Evolutionary conservation across 2,329 filamentous ascomycete genomes (phyloP), one percentile per base, ranked within the genome.

Genomic region (Cadophora malorum): DNA sequence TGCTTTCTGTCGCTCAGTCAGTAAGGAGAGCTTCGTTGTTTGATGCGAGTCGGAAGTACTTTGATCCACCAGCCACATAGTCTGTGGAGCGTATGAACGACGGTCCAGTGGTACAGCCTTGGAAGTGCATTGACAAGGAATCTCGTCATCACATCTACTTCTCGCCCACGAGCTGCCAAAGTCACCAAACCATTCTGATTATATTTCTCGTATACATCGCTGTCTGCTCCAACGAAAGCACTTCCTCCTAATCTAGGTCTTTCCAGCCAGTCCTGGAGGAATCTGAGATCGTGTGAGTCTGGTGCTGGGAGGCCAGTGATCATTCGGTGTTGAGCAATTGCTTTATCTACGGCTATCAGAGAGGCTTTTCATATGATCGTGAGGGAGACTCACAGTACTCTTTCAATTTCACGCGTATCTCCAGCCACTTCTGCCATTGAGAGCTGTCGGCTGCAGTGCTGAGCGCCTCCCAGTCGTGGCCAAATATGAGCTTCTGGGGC

Each of bases 251-350:
- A 8, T 41, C 19, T 3, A 1, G 55, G 55, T 59, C 55, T 25
- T 59, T 41, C 35, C 6, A 59, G 31, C 55, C 55, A 59, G 21
- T 59, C 8, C 35, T 59, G 55, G 19, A 59, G 31, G 19, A 21
- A 12, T 38, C 12, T 59, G 7, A 59, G 12, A 59, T 59, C 55
- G 55, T n/a, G 33, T 9, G 55, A 59, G 21, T 21, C n/a, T 2
- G 55, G 55, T 2, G 31, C 35, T 19, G 55, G 55, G 19, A 59
- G 35, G 14, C 35, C 19, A 19, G 55, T 35, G 9, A 59, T 59
- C 50, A 28, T 59, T 21, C 31, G 55, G 31, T 59, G 55, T 33
- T 35, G 55, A 38, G 28, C 28, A 59, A 59, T 59, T 59, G 31
- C 35, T 41, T 59, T 21, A 21, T 59, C 55, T 59, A 21, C 9